A percentile compares a stretch with the other conserved stretches of the same genome.
Evolutionary conservation across 163 green algal genomes (phyloP).

Genomic region (Scenedesmus sp.): DNA sequence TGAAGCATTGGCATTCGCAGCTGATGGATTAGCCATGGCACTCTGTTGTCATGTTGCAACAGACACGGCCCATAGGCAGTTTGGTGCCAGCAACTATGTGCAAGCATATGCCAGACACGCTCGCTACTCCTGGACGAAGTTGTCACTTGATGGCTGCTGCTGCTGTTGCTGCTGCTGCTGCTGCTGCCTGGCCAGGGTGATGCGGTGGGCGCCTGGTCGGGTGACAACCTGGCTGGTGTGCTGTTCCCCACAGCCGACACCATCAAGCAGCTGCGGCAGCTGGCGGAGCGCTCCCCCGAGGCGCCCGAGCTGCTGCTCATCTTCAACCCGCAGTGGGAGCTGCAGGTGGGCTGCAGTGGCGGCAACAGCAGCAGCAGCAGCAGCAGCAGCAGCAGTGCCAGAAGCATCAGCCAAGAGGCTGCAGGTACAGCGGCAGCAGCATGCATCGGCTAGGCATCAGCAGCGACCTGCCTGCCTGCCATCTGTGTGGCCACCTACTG

Average conservation of each 20-base stretch:
- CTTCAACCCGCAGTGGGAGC: slow-evolving; percentile 76
- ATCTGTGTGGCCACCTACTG: neutral
- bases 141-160: neutral
- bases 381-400: neutral
- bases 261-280: slow-evolving; percentile 65
- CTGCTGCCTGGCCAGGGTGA: slow-evolving; percentile 32
- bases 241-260: slow-evolving; percentile 85
- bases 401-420: no score
- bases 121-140: no score
- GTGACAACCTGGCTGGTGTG: slow-evolving; percentile 73
- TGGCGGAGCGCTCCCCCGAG: slow-evolving; percentile 55
- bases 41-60: no score
- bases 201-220: slow-evolving; percentile 73
- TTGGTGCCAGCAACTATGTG: neutral
- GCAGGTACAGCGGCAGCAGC: neutral
- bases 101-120: neutral
- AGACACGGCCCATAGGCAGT: no score
- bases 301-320: slow-evolving; percentile 74
- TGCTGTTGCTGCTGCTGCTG: neutral
- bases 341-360: slow-evolving; percentile 18
- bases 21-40: no score
- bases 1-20: no score
- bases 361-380: neutral
- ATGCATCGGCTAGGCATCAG: neutral
- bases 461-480: neutral